Evolutionary conservation across 495 filamentous ascomycete species (phyloP), one percentile per base, ranked within the genome.

Genomic region (Darksidea phi): DNA sequence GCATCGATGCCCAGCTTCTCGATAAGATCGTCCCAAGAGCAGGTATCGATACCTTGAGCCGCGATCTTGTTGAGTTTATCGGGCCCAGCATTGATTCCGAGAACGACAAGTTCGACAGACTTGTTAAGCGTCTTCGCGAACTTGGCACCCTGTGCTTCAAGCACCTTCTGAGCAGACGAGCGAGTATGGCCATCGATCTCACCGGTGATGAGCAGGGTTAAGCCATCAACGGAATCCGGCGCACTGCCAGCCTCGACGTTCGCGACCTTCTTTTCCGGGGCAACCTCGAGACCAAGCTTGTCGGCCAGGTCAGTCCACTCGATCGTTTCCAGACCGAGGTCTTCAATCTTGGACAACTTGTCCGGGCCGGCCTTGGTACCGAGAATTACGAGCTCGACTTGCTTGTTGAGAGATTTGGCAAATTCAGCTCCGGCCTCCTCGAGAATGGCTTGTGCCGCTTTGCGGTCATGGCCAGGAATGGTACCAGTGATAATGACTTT

Each of bases 121-220:
- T 63, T 63, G 54, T 63, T 63, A 8, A 63, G 47, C 23, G 60
- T 57, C 47, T 63, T 63, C 25, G 60, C 60, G 17, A 57, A 32
- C 24, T 15, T 63, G 1, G 60, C 60, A 34, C 60, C 60, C 18
- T 23, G 53, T 15, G 20, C 32, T 38, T 63, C 46, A 20, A 63
- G 54, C 36, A 57, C 15, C 47, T 63, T 57, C 60, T 63, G 42
- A 12, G 60, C 60, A 0, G 10, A 43, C 1, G 34, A 6, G 18
- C 60, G 60, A 11, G 42, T 63, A 12, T 52, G 46, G 18, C 60
- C 60, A 45, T 63, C 60, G 34, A 63, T 48, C 25, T 25, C 50
- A 11, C 60, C 60, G 5, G 60, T 51, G 26, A 63, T 54, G 46
- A 63, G 13, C 17, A 63, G 25, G 1, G 60, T 63, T 37, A 47